Base-by-base conservation (phyloP, 164 flowering plant genomes). In the Echeveria elegans region DNA sequence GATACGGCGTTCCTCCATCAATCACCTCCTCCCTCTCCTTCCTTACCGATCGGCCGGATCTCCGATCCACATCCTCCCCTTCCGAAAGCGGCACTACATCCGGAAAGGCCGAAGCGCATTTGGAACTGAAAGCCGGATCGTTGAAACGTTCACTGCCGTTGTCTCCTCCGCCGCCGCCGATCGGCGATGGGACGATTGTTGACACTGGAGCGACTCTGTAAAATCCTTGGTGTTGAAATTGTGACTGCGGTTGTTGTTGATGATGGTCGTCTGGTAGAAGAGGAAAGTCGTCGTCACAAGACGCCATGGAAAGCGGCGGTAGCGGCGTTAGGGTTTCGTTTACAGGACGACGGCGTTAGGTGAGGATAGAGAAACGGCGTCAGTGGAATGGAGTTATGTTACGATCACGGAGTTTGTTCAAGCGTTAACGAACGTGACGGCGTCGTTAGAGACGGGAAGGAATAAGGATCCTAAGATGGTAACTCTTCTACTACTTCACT, bases 201-300 rank as follows among this genome's bases (percentile, higher is more conserved):
- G 74, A 74, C 53, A 71, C 60, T 66, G 74, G 65, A 36, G 69
- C 30, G 8, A 65, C 28, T 40, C 75, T 66, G 72, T 73, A 75
- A 19, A 76, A 15, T 2, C 69, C 76, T 66, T 68, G 81, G 71
- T 45, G 77, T 63, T 66, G 83, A 74, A 58, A 75, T 64, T 69
- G 72, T 59, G 63, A 24, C 30, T 66, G 62, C 63, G 45, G 24
- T 48, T 69, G 69, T 58, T 67, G 76, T 66, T 69, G 66, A 68
- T 69, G 63, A 61, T 45, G 65, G 66, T 82, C 83, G 63, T 75
- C 81, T 21, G 68, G 77, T 72, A 85, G 81, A 76, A 83, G 80
- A 56, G 85, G 67, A 77, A 82, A 85, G 64, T 85, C 89, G 76
- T 85, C 88, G 78, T 80, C 86, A 75, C 82, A 80, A 66, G 84